Conservation (phyloP, 2,329 filamentous ascomycete species). For the Tolypocladium endophyticum region DNA sequence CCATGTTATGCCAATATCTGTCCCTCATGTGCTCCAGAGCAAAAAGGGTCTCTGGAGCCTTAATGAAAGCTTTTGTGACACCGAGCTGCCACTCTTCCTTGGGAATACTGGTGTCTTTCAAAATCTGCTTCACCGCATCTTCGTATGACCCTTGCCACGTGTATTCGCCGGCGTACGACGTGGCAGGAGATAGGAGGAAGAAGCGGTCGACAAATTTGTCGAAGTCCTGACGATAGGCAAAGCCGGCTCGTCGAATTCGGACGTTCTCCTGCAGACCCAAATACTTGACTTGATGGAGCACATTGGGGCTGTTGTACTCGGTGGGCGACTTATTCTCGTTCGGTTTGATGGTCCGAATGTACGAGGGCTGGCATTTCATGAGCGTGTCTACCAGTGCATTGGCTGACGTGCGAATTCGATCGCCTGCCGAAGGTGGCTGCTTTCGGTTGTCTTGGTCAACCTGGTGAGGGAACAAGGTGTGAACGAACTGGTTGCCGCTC, state of each 20-base stretch:
- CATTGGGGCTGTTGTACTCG: constrained; percentile 86
- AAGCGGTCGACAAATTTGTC: constrained; percentile 98
- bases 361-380: constrained; percentile 95
- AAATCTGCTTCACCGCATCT: constrained; percentile 79
- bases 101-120: constrained; percentile 94
- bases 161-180: constrained; percentile 93
- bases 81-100: constrained; percentile 95
- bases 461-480: constrained; percentile 80
- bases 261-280: constrained; percentile 99
- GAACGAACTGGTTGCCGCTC: constrained; percentile 78
- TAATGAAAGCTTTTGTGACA: constrained; percentile 95
- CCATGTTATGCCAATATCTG: constrained; percentile 99
- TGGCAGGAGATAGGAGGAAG: constrained; percentile 87
- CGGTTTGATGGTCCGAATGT: constrained; percentile 97
- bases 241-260: constrained; percentile 88
- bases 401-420: constrained; percentile 90
- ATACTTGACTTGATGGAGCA: constrained; percentile 97
- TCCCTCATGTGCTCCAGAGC: constrained; percentile 97
- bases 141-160: constrained; percentile 87
- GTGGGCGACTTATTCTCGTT: constrained; percentile 96
- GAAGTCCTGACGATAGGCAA: constrained; percentile 93
- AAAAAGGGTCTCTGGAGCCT: constrained; percentile 93
- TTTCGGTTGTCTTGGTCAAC: constrained; percentile 94
- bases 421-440: constrained; percentile 85
- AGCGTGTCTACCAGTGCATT: constrained; percentile 90